Evolutionary conservation across 257 asterid species (phyloP), one percentile per base, ranked within the genome.

Genomic region (Cinchona pubescens): DNA sequence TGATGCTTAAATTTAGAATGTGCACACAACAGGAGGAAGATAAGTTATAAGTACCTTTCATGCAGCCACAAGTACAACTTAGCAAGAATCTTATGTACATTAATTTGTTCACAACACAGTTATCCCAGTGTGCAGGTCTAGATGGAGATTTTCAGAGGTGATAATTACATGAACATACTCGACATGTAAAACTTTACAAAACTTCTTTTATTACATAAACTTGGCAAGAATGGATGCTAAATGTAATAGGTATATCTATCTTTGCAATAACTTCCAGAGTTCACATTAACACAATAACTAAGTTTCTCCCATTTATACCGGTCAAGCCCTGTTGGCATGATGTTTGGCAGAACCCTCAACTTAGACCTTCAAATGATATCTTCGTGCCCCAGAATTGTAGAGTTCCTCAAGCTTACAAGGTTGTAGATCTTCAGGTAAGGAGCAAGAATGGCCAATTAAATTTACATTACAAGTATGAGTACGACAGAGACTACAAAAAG

Each of bases 101-200:
- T 61, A 34, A 53, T 10, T 51, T 21, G 51, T 25, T 71, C 46
- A 70, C 63, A 63, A 63, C 27, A 70, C 19, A 38, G 30, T 65
- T 37, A 21, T 65, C 70, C 42, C 49, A 61, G 23, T 29, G 69
- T 40, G 69, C 25, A 23, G 45, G 12, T 25, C 55, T 67, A 67
- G 32, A 65, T 3, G 49, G 49, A 65, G 18, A 38, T 29, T 35
- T 37, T 38, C 9, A 37, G 32, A 38, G 70, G 51, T 65, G 43
- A 65, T 25, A 67, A 67, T 25, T 75, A 68, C 69, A 76, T 32
- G 30, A 42, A 30, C 75, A 23, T 53, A 46, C 45, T 4, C 30
- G n/a, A 37, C 63, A 40, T 27, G 45, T 18, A 25, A 73, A 68
- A n/a, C 75, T 76, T 59, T 69, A 76, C 80, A 76, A 76, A 76